Evolutionary conservation across 331 rosid genomes (phyloP), one percentile per base, ranked within the genome.

Genomic region (Quercus phellos): DNA sequence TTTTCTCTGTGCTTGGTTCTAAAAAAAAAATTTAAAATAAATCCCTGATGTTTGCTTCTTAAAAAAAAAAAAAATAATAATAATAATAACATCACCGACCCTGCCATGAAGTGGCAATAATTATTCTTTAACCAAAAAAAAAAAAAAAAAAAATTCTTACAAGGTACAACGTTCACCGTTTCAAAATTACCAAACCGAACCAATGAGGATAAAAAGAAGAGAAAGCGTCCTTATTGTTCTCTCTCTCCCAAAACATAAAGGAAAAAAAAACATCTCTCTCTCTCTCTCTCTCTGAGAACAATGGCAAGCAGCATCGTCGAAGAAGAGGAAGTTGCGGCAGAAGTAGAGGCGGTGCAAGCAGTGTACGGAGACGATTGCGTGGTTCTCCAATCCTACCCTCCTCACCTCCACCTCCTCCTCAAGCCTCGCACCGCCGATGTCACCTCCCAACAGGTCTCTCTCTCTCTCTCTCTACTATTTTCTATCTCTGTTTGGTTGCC

Each of bases 381-480:
- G 50, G 68, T 92, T 24, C 73, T 90, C 14, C 76, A 73, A 64
- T 85, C 91, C 24, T 75, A 81, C 10, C 96, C 97, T 86, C 94
- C 96, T 2, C 94, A 79, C 78, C 84, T 92, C 34, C 92, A 79
- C 66, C 73, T 92, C 78, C 87, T 80, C 89, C 83, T 89, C 81
- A 90, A 86, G 73, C 97, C 97, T 58, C 90, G 94, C 85, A 90
- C 94, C 78, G 96, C 94, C 21, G 90, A 92, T 76, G 91, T 90
- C 70, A 79, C 91, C 68, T 89, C 92, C 64, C 80, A 92, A 17
- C 93, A 92, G 93, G 97, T 92, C 43, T n/a, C 18, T 51, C 13
- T 35, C 51, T 43, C 50, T 6, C 51, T 55, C 50, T 12, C 34
- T 30, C 26, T 27, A 7, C 64, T 18, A 22, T 34, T 32, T 11